Conservation (phyloP, 805 yeast genomes). For the Spathaspora hagerdaliae region DNA sequence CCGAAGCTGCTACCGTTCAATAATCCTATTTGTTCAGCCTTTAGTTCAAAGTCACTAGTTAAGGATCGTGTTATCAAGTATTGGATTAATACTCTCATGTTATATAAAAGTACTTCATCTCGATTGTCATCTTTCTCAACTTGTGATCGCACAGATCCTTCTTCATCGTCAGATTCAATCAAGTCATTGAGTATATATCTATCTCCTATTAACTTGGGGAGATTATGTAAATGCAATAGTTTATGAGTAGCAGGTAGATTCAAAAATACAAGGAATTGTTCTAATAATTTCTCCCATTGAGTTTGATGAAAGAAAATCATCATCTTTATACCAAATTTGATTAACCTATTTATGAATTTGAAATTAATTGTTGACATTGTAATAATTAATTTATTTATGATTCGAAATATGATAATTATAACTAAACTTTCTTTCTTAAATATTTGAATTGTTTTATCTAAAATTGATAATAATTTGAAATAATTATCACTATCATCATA, state of each 20-base stretch:
- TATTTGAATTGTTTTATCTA: slow-evolving; percentile 11
- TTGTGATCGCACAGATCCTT: not conserved
- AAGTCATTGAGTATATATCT: not conserved
- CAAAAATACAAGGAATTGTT: slow-evolving; percentile 43
- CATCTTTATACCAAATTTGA: slow-evolving; percentile 34
- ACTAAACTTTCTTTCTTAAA: slow-evolving; percentile 22
- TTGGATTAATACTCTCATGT: slow-evolving; percentile 19
- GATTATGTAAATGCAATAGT: slow-evolving; percentile 23
- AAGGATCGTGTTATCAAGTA: slow-evolving; percentile 14
- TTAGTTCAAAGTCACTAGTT: slow-evolving; percentile 6
- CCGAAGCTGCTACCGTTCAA: not conserved
- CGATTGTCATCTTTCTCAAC: slow-evolving; percentile 1
- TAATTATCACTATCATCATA: slow-evolving; percentile 12
- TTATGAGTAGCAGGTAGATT: slow-evolving; percentile 38
- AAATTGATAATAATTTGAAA: slow-evolving; percentile 13
- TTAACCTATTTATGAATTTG: slow-evolving; percentile 30
- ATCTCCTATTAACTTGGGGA: slow-evolving; percentile 17
- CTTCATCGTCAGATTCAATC: not conserved
- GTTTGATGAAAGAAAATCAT: slow-evolving; percentile 34
- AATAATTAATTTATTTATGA: slow-evolving; percentile 44
- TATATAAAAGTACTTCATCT: slow-evolving; percentile 13
- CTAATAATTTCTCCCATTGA: slow-evolving; percentile 37
- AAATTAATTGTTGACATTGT: slow-evolving; percentile 40
- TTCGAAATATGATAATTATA: slow-evolving; percentile 25
- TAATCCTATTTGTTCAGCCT: slow-evolving; percentile 4